A percentile compares a stretch with the other conserved stretches of the same genome.
Evolutionary conservation across 2,329 filamentous ascomycete genomes (phyloP).

Genomic region (Ophiocordyceps camponoti-floridani): DNA sequence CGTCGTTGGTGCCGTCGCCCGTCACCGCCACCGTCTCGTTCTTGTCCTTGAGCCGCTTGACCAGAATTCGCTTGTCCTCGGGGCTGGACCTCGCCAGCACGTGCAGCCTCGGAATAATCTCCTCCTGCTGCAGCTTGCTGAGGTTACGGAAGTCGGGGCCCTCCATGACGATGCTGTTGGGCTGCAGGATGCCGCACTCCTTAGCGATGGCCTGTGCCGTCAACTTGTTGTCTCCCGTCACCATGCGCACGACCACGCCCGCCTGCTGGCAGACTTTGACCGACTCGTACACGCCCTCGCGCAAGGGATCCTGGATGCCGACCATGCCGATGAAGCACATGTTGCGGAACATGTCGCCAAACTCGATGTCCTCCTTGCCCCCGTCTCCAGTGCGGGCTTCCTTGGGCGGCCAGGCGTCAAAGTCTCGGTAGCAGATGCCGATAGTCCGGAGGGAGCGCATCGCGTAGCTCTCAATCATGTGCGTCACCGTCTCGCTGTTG

Average conservation of each 20-base stretch:
- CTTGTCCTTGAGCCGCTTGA: conserved; percentile 43
- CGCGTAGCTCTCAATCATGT: conserved; percentile 34
- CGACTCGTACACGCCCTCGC: conserved; percentile 41
- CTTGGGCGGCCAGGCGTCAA: conserved; percentile 40
- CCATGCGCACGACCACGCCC: conserved; percentile 48
- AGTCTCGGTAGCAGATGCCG: conserved; percentile 57
- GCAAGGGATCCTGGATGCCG: conserved; percentile 51
- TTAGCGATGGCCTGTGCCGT: conserved; percentile 23
- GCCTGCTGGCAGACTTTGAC: conserved; percentile 44
- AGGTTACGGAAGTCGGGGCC: conserved; percentile 36
- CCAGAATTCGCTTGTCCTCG: conserved; percentile 49
- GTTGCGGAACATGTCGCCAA: conserved; percentile 27
- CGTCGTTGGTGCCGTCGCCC: conserved; percentile 49
- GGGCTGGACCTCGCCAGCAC: conserved; percentile 52
- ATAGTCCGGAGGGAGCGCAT: conserved; percentile 57
- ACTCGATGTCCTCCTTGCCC: conserved; percentile 14
- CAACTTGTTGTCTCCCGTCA: conserved; percentile 31
- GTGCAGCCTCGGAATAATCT: conserved; percentile 42
- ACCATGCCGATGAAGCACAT: conserved; percentile 28
- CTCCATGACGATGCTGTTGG: conserved; percentile 50
- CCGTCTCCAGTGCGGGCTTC: conserved; percentile 30
- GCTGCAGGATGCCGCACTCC: conserved; percentile 21
- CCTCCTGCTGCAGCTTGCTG: conserved; percentile 26
- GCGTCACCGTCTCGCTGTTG: conserved; percentile 13
- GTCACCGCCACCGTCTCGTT: conserved; percentile 51